Base-by-base conservation (phyloP, 2,329 filamentous ascomycete genomes). In the Phaeophleospora eucalypticola region DNA sequence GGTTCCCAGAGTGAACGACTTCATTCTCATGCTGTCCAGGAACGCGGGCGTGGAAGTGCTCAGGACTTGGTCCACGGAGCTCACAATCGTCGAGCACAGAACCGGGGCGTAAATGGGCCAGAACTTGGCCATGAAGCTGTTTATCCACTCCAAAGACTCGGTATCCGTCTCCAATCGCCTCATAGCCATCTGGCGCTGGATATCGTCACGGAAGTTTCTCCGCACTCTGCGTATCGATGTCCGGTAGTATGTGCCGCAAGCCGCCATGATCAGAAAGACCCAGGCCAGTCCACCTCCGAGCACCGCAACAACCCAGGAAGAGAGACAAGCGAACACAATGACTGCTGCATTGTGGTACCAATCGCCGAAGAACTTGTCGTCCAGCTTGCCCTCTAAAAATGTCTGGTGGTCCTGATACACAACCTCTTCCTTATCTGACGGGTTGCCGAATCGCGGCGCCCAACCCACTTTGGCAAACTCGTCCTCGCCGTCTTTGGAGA, bases 41-140 rank as follows among this genome's bases (percentile, higher is more conserved):
- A 98, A 97, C 0, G 86, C 81, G 0, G 93, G 93, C 0, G 90
- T 97, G 2, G 90, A 84, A 0, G 87, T 90, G 64, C 90, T 96
- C 46, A 98, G 76, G 41, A 98, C 89, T 72, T 97, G 93, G 63
- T 98, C 93, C 39, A 97, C 93, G 0, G 90, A 89, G 66, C 84
- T 89, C 69, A 97, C 87, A 60, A 98, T 86, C 17, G 89, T 94
- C 58, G 93, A 83, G 51, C 89, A 91, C 10, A 98, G 80, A 8
- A 97, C 88, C 1, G 93, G 93, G 45, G 93, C 89, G 66, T 95
- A 97, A 62, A 98, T 98, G 52, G 93, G 93, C 93, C 93, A 98
- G 73, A 98, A 98, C 68, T 98, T 98, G 71, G 94, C 83, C 60
- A 98, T 68, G 72, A 98, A 98, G 59, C 89, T 95, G 76, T 98